A percentile compares a stretch with the other conserved stretches of the same genome.
These are phyloP conservation scores for Daedaleopsis nitida DNA, from an alignment of 768 basidiomycete genomes.

Conservation along the genomic window DNA sequence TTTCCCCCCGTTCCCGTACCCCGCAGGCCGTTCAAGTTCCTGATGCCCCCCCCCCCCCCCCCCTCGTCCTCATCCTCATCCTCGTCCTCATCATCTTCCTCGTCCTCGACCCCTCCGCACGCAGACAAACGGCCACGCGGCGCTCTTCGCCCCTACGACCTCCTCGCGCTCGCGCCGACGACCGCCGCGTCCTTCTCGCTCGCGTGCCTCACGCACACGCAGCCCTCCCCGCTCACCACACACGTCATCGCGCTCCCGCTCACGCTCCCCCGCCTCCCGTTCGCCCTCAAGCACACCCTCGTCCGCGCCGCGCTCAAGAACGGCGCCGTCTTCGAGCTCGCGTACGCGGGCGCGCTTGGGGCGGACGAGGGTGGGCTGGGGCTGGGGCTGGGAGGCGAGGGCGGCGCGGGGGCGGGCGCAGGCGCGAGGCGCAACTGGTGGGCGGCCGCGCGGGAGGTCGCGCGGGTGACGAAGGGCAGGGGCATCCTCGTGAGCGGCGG, in stretches of 20 bases:
- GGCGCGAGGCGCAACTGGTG: constrained; percentile 81
- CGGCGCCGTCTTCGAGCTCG: constrained; percentile 82
- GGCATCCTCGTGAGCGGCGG: constrained; percentile 75
- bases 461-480: constrained; percentile 80
- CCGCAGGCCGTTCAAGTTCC: neutral
- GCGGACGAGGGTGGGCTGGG: constrained; percentile 55
- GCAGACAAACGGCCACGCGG: constrained; percentile 72
- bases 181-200: constrained; percentile 71
- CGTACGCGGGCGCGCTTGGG: constrained; percentile 70
- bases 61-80: neutral
- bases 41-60: too few species aligned
- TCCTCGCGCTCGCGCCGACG: constrained; percentile 76
- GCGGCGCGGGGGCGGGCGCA: constrained; percentile 50
- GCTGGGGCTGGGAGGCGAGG: constrained; percentile 47
- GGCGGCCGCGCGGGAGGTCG: constrained; percentile 75
- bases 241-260: constrained; percentile 83
- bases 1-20: neutral
- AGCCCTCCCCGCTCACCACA: constrained; percentile 73
- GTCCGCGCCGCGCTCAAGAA: constrained; percentile 80
- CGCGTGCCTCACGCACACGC: constrained; percentile 82
- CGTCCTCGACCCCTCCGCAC: neutral
- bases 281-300: constrained; percentile 81
- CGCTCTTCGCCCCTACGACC: constrained; percentile 70
- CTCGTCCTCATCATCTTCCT: neutral
- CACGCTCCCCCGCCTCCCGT: constrained; percentile 75